A percentile compares a stretch with the other conserved stretches of the same genome.
Conservation (phyloP, 2,329 filamentous ascomycete genomes). For the Colletotrichum orchidophilum region DNA sequence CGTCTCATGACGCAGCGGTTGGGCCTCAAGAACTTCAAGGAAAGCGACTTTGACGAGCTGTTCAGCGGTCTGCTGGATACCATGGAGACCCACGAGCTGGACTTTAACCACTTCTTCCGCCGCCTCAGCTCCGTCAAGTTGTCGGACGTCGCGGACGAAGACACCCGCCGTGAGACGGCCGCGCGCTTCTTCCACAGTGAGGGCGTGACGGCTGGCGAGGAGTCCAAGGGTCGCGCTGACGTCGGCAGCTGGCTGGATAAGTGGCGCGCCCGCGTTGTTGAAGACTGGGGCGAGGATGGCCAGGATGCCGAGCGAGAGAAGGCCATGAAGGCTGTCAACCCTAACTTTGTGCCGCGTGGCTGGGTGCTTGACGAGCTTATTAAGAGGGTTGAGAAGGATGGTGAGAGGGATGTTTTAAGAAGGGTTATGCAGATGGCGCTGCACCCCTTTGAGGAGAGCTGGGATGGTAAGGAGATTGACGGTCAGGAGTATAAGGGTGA, state of each 20-base stretch:
- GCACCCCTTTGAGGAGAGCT: conserved; percentile 84
- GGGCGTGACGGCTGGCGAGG: conserved; percentile 66
- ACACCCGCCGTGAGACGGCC: conserved; percentile 71
- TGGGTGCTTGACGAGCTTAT: conserved; percentile 97
- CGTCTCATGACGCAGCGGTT: conserved; percentile 82
- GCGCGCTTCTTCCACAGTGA: conserved; percentile 83
- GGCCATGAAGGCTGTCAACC: conserved; percentile 88
- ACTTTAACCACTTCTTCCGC: conserved; percentile 96
- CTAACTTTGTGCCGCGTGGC: conserved; percentile 88
- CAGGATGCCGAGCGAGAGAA: conserved; percentile 70
- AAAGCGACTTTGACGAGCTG: conserved; percentile 80
- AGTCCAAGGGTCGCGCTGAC: conserved; percentile 71
- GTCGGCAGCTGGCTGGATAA: conserved; percentile 83
- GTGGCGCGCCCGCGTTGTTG: conserved; percentile 76
- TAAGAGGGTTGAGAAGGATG: conserved; percentile 83
- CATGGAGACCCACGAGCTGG: conserved; percentile 82
- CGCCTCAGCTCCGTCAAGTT: conserved; percentile 73
- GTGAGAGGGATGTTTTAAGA: conserved; percentile 81
- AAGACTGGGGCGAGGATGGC: conserved; percentile 76
- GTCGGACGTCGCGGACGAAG: conserved; percentile 70
- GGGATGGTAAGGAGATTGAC: conserved; percentile 64
- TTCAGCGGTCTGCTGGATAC: conserved; percentile 86
- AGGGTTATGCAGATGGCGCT: conserved; percentile 85
- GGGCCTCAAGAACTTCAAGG: conserved; percentile 75
- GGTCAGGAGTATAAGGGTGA: conserved; percentile 65